Conservation (phyloP, 164 flowering plant species). For the Echeveria elegans region DNA sequence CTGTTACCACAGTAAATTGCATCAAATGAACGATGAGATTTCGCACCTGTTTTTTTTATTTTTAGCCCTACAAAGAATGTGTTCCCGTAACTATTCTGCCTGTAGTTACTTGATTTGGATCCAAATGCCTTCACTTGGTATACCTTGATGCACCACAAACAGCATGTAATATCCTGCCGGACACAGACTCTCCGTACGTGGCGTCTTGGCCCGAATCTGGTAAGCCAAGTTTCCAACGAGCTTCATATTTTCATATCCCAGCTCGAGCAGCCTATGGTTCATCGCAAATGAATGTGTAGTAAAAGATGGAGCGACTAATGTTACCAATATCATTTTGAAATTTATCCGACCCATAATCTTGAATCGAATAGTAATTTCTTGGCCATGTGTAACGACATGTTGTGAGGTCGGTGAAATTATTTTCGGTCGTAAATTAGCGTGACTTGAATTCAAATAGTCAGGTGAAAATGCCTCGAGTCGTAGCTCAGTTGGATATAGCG, state of each 20-base stretch:
- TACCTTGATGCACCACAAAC: constrained; percentile 21
- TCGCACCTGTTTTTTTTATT: too few relatives aligned
- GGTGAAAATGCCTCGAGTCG: constrained; percentile 24
- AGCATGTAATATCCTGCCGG: constrained; percentile 26
- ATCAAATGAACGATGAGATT: too few relatives aligned
- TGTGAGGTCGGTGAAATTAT: constrained; percentile 19
- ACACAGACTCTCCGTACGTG: constrained; percentile 13
- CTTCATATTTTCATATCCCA: constrained; percentile 12
- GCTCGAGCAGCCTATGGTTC: constrained; percentile 28
- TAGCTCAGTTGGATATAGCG: constrained; percentile 18
- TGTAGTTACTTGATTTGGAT: constrained; percentile 14
- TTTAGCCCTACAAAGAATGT: not conserved
- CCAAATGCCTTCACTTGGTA: constrained; percentile 32
- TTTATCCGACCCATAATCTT: constrained; percentile 9
- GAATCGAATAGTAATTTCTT: constrained; percentile 17
- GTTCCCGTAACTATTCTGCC: not conserved
- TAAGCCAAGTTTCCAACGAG: constrained; percentile 11
- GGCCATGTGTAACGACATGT: constrained; percentile 11
- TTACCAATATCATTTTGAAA: constrained; percentile 16
- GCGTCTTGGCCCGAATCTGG: constrained; percentile 11
- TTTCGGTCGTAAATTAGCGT: constrained; percentile 19
- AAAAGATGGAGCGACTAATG: constrained; percentile 40
- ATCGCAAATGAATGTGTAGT: constrained; percentile 36
- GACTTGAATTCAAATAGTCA: constrained; percentile 18
- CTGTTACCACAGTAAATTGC: too few relatives aligned